Evolutionary conservation across 2,329 filamentous ascomycete species (phyloP), one percentile per base, ranked within the genome.

Genomic region (Colletotrichum orchidophilum): DNA sequence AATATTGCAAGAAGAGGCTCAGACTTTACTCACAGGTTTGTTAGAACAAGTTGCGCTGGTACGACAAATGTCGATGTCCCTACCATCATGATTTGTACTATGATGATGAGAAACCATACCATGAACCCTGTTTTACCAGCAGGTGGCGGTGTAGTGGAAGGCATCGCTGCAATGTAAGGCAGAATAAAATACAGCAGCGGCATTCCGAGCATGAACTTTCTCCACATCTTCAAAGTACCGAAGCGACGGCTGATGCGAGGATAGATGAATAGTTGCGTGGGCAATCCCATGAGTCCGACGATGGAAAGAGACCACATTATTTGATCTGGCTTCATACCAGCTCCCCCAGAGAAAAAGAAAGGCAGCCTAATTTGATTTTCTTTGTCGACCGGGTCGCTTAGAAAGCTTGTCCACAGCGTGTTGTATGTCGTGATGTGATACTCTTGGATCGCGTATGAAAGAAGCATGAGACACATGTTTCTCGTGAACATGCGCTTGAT

Each of bases 41-140:
- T 68, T 50, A 68, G 29, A 1, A 68, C 65, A 18, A 68, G 27
- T 33, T 68, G 65, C 4, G 65, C 58, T 9, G 65, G 65, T n/a
- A 68, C 65, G 11, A 68, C 65, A 39, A 68, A 68, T 0, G 65
- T 68, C 12, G 65, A 68, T 3, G 65, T 68, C 2, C 26, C 59
- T 13, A 68, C 65, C 65, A 68, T 68, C 11, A 62, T 11, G 8
- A 68, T 35, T 31, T 68, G 65, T 3, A 39, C 50, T 5, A 63
- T 5, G 6, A 68, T 50, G 8, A 68, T 68, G n/a, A 68, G 33
- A 8, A 68, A 63, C 65, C 65, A 68, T 5, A 52, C 49, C 50
- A 31, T 33, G 50, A 66, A 66, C 0, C 63, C 67, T 3, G 64
- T 50, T 4, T 70, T 70, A 0, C 67, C 67, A 4, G 62, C 62